Evolutionary conservation across 1,284 basidiomycete genomes (phyloP), one percentile per base, ranked within the genome.

Genomic region (Sporisorium sorghi): DNA sequence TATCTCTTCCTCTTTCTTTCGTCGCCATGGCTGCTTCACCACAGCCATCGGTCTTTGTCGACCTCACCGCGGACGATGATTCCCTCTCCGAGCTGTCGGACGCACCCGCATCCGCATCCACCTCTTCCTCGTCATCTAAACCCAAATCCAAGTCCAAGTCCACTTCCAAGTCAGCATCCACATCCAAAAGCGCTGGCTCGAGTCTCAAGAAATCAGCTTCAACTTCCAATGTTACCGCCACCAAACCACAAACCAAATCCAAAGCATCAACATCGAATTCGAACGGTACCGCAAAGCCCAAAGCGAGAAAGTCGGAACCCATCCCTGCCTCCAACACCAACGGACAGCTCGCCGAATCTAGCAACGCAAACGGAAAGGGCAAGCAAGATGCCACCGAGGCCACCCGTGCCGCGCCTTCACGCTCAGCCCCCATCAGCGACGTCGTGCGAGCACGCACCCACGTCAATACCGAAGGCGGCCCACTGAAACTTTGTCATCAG

Each of bases 51-150:
- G 51, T 39, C 47, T 33, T 51, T 17, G 61, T 73, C 26, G 65
- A 69, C 40, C 61, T 73, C 49, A 73, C 64, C 17, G 32, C 48
- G 47, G 59, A 58, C 50, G 58, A 58, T 44, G 52, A 44, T 17
- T 65, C 62, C 3, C 66, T 74, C 10, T 74, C 66, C 10, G 62
- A 74, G 4, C 66, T 66, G 5, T 74, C 72, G 1, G 72, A 74
- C n/a, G 58, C 52, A 7, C 37, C 52, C 8, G 40, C 30, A 1
- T 19, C 26, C 8, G 5, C 39, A 3, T n/a, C n/a, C n/a, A n/a
- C n/a, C n/a, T 28, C 43, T 14, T 30, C 56, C 23, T 52, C 70
- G 10, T 30, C 58, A 7, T 32, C 61, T 5, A 60, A 63, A 30
- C 2, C 61, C 23, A 60, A 57, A 15, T 3, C 40, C n/a, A 60